Base-by-base conservation (phyloP, 306 rosid species). In the Lathyrus aphaca region DNA sequence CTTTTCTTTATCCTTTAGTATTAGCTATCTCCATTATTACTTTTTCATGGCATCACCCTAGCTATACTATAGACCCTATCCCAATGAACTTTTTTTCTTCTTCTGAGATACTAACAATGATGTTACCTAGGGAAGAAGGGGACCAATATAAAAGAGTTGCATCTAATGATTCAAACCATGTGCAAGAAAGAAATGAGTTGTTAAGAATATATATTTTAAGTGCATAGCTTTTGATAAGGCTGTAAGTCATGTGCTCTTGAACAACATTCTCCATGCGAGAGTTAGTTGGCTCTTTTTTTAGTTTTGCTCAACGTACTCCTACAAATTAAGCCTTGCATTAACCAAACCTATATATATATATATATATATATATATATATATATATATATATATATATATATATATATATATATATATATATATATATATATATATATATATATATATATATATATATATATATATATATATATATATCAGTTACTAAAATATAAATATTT, bases 191-290 rank as follows among this genome's bases (percentile, higher is more conserved):
- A 74, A 44, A 3, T 59, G 61, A 66, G 62, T 51, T 74, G 72
- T 68, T 43, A 51, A 39, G 21, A 62, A 35, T 59, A 51, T 46
- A 42, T 15, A 62, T 53, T 11, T 66, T 58, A 25, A 25, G 17
- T 21, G 51, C 37, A 57, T 25, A 45, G 32, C 66, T 75, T 83
- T 82, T 74, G 64, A 61, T 79, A 81, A 86, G 87, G 92, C 87
- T 83, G 94, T 80, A 86, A 82, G 72, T 25, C 30, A 72, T 55
- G 73, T 54, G 65, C 71, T 58, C 56, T 59, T 38, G 11, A 74
- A 74, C 74, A 72, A 86, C 80, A 77, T 82, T 35, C 10, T 35
- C 39, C 39, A 35, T 35, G 10, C 10, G 1, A 35, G 0, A 30
- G 38, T 32, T 5, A 1, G 38, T 32, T 32, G 10, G 39, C 39